A percentile compares a stretch with the other conserved stretches of the same genome.
Evolutionary conservation across 163 green algal species (phyloP).

Genomic region (Trebouxia gelatinosa): DNA sequence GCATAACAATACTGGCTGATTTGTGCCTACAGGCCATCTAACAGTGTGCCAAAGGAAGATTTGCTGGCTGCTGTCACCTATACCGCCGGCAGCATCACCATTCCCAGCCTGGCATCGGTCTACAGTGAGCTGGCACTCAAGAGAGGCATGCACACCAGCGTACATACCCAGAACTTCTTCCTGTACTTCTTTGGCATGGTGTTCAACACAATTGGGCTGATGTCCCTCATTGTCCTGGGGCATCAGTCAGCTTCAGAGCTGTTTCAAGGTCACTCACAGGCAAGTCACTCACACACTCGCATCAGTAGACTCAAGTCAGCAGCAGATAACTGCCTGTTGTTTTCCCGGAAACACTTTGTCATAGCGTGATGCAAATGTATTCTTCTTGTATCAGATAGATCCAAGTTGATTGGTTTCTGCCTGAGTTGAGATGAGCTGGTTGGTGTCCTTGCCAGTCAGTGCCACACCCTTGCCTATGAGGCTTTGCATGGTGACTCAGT

Average conservation of each 20-base stretch:
- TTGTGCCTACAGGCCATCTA: background rate
- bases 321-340: no score
- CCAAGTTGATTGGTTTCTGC: no score
- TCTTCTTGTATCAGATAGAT: no score
- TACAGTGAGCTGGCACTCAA: conserved; percentile 96
- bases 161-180: conserved; percentile 97
- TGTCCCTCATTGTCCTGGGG: conserved; percentile 51
- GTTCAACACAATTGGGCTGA: conserved; percentile 84
- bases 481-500: no score
- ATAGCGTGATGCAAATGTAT: no score
- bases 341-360: no score
- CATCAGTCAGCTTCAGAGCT: conserved; percentile 45
- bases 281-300: no score
- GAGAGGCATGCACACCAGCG: conserved; percentile 91
- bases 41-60: background rate
- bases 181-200: conserved; percentile 91
- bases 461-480: no score
- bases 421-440: no score
- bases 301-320: no score
- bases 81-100: conserved; percentile 77
- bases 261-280: conserved; percentile 57
- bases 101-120: conserved; percentile 86
- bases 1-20: no score
- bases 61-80: conserved; percentile 56
- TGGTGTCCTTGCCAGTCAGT: no score